Conservation (phyloP, 2,329 filamentous ascomycete genomes). For the Dactylonectria macrodidyma region DNA sequence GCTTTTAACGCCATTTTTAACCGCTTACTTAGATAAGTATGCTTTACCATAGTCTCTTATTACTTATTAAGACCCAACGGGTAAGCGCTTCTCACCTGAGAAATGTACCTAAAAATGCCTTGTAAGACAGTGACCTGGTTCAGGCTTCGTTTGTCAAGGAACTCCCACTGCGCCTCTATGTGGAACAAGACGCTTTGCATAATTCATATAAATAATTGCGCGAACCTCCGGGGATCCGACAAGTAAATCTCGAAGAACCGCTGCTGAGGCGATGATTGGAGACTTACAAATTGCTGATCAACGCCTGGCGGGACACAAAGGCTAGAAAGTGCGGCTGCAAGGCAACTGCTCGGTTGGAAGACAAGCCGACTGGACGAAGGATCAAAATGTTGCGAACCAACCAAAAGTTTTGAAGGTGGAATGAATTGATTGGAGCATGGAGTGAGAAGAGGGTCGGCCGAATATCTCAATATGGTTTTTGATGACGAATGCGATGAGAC, state of each 20-base stretch:
- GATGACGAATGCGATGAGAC: too few species aligned
- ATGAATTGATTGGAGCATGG: not conserved
- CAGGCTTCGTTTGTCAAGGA: too few species aligned
- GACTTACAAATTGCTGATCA: slow-evolving; percentile 27
- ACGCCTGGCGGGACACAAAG: slow-evolving; percentile 24
- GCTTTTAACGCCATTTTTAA: too few species aligned
- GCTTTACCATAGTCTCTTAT: too few species aligned
- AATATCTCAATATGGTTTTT: not conserved
- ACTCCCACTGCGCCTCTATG: too few species aligned
- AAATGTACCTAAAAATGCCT: too few species aligned
- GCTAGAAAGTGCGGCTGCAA: slow-evolving; percentile 19
- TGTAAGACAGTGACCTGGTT: too few species aligned
- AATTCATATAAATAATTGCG: too few species aligned
- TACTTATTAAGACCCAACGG: too few species aligned
- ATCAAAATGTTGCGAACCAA: not conserved
- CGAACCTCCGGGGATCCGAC: not conserved
- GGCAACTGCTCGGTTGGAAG: slow-evolving; percentile 21
- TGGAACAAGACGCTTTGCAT: too few species aligned
- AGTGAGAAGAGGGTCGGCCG: not conserved
- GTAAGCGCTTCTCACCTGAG: too few species aligned
- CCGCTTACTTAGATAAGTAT: too few species aligned
- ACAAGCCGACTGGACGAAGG: not conserved
- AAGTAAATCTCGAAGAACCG: slow-evolving; percentile 15
- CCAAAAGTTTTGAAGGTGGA: not conserved
- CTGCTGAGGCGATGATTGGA: slow-evolving; percentile 27